Conservation (phyloP, 2,329 filamentous ascomycete species). For the Stachybotrys echinatus region DNA sequence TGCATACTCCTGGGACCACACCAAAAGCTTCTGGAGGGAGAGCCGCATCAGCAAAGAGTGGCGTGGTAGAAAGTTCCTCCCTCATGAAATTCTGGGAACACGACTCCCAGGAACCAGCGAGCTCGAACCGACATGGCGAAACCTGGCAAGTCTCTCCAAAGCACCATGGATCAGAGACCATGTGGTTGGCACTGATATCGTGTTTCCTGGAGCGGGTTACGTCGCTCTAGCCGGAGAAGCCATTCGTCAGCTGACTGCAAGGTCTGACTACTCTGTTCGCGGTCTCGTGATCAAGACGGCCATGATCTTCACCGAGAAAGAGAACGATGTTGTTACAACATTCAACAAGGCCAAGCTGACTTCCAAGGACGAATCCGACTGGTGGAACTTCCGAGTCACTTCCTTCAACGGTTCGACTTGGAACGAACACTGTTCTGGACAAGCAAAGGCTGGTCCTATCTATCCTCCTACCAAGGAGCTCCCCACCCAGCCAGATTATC, state of each 20-base stretch:
- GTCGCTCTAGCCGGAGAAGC: constrained; percentile 34
- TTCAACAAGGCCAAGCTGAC: background rate
- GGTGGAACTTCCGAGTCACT: background rate
- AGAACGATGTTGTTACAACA: background rate
- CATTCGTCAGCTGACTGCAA: constrained; percentile 17
- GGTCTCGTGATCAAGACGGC: background rate
- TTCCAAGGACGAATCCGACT: background rate
- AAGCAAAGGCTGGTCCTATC: no score
- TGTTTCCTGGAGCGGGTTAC: constrained; percentile 36
- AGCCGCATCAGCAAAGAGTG: background rate
- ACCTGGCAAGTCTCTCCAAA: constrained; percentile 28
- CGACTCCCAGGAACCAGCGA: background rate
- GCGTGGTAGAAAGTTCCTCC: background rate
- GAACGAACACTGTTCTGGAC: no score
- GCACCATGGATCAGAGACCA: constrained; percentile 37
- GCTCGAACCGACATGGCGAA: constrained; percentile 22
- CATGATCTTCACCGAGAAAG: background rate
- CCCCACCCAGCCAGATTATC: no score
- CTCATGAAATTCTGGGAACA: background rate
- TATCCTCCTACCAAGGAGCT: no score
- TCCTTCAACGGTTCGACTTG: background rate
- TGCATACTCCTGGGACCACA: background rate
- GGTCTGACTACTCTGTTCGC: background rate
- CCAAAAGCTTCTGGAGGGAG: background rate
- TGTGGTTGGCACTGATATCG: constrained; percentile 29